A percentile compares a stretch with the other conserved stretches of the same genome.
Evolutionary conservation across 208 protist genomes (phyloP).

Genomic region (Wallacemonas sp.): DNA sequence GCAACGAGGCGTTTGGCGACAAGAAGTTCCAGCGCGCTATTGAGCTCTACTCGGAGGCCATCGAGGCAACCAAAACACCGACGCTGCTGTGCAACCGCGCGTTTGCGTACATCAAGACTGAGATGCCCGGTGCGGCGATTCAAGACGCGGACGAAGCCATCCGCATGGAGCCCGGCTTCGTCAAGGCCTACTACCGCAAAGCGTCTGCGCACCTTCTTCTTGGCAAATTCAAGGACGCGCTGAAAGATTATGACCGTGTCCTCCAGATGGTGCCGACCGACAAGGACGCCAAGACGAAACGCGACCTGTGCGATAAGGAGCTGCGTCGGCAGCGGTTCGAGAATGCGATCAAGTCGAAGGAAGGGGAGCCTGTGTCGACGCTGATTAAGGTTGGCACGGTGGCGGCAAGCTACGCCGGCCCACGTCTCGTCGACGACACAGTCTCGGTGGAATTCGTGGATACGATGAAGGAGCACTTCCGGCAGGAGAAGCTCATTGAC

Average conservation of each 20-base stretch:
- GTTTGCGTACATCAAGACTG: constrained; percentile 93
- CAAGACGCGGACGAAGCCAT: constrained; percentile 92
- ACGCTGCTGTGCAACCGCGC: constrained; percentile 94
- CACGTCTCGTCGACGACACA: constrained; percentile 64
- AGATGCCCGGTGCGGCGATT: constrained; percentile 92
- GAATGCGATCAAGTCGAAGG: constrained; percentile 92
- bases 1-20: constrained; percentile 86
- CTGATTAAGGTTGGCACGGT: constrained; percentile 79
- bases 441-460: constrained; percentile 84
- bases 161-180: constrained; percentile 90
- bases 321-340: constrained; percentile 93
- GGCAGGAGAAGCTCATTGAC: constrained; percentile 81
- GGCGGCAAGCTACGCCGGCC: constrained; percentile 64
- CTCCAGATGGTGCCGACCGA: constrained; percentile 91
- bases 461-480: constrained; percentile 78
- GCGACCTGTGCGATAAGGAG: constrained; percentile 93
- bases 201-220: constrained; percentile 94
- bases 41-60: constrained; percentile 90
- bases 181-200: constrained; percentile 98
- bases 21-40: constrained; percentile 92
- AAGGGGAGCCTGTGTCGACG: constrained; percentile 60
- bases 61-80: constrained; percentile 78
- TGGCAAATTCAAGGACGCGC: constrained; percentile 95
- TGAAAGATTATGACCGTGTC: constrained; percentile 91
- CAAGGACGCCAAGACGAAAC: constrained; percentile 88